Conservation (phyloP, 805 yeast genomes). For the Yarrowia bubula region DNA sequence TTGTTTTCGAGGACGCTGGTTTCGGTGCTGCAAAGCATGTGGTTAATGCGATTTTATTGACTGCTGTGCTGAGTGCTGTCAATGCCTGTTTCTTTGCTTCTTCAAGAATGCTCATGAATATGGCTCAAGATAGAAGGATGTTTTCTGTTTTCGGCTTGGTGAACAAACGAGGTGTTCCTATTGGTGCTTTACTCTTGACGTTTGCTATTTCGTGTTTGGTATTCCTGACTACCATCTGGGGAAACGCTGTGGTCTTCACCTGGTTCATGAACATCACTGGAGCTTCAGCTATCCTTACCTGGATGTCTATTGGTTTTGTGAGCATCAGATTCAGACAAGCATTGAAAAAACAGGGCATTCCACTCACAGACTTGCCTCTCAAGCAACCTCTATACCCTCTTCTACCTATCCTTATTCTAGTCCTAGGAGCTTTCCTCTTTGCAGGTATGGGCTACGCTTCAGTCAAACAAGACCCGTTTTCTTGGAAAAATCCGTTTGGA, state of each 20-base stretch:
- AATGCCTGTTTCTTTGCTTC: constrained; percentile 64
- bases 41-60: constrained; percentile 55
- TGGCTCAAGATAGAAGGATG: constrained; percentile 57
- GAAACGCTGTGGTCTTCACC: constrained; percentile 55
- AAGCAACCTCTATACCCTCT: constrained; percentile 1
- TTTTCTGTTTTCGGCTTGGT: constrained; percentile 51
- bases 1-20: constrained; percentile 51
- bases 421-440: constrained; percentile 11
- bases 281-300: constrained; percentile 59
- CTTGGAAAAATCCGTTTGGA: constrained; percentile 47
- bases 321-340: constrained; percentile 62
- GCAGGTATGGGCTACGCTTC: constrained; percentile 43
- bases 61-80: constrained; percentile 61
- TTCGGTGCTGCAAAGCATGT: constrained; percentile 48
- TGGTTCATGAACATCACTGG: constrained; percentile 67
- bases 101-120: constrained; percentile 48
- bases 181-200: constrained; percentile 52
- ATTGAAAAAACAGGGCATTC: constrained; percentile 34
- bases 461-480: constrained; percentile 33
- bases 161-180: constrained; percentile 57
- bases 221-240: constrained; percentile 63
- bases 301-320: constrained; percentile 57
- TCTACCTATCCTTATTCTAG: background rate
- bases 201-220: constrained; percentile 56
- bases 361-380: constrained; percentile 5